These are phyloP conservation scores for Neurospora sp. DNA, from an alignment of 495 filamentous ascomycete genomes.

Conservation along the genomic window DNA sequence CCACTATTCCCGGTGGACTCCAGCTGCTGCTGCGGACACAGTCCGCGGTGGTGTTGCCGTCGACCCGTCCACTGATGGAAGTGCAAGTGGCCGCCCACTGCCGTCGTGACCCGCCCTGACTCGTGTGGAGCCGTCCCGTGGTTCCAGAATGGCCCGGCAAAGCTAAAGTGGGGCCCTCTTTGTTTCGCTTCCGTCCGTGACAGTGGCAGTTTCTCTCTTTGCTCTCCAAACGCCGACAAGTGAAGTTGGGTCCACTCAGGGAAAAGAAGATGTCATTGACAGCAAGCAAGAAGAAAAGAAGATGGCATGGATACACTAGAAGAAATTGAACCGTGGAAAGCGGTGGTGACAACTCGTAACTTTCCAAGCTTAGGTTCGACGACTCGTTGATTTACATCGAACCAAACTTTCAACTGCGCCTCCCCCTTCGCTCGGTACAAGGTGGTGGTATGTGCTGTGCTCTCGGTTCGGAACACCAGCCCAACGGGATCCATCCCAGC, in stretches of 20 bases:
- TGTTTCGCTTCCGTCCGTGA: constrained; percentile 2
- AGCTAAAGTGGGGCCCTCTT: constrained; percentile 22
- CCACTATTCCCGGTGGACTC: neutral
- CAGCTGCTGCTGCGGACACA: neutral
- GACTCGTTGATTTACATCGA: neutral
- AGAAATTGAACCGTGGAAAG: neutral
- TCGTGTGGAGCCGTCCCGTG: constrained; percentile 15
- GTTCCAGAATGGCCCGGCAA: constrained; percentile 13
- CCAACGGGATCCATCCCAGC: neutral
- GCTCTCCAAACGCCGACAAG: neutral
- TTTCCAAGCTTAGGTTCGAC: neutral
- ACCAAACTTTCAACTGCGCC: neutral
- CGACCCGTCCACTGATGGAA: neutral
- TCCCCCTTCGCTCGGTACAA: neutral
- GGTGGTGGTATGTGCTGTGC: neutral
- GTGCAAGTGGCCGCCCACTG: constrained; percentile 3
- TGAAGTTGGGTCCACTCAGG: neutral
- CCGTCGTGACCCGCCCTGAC: constrained; percentile 16
- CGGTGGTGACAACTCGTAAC: neutral
- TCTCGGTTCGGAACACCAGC: neutral
- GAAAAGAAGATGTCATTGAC: neutral
- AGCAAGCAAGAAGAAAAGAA: neutral
- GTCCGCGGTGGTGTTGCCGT: neutral
- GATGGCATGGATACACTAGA: neutral
- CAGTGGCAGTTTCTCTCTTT: neutral